Evolutionary conservation across 345 rosid species (phyloP), one percentile per base, ranked within the genome.

Genomic region (Aurinia saxatilis): DNA sequence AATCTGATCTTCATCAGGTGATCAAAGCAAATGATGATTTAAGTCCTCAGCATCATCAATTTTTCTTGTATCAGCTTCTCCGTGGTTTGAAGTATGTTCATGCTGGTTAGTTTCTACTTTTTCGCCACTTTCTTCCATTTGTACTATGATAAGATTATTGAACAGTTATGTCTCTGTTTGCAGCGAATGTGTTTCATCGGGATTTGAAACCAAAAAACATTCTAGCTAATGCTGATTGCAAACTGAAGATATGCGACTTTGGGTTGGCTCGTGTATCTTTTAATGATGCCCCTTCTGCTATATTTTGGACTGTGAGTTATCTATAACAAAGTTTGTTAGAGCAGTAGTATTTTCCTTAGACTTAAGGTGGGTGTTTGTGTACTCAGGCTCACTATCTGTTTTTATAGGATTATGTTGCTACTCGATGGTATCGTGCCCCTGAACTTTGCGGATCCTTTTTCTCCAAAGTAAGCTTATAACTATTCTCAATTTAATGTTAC

Each of bases 381-480:
- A 13, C n/a, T 44, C 41, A 60, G 8, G 8, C 27, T 35, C 13
- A 12, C 58, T 42, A 55, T 60, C 50, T 23, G 3, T 60, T 67
- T 50, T 11, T 50, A 37, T 55, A 92, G 98, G 97, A 92, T 68
- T 92, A 92, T 83, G 98, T 92, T 8, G 98, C 98, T 23, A 92
- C 98, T 51, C 82, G 98, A 58, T 91, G 96, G 98, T 91, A 91
- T 65, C 88, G 96, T 50, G 98, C 98, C 64, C 98, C 96, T 49
- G 98, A 92, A 74, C 89, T 92, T 29, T 92, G 98, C 62, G 98
- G 96, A 56, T 91, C 98, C 1, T 91, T 91, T 73, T 91, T 91
- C 80, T 91, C 98, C 36, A 70, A 65, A 71, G 70, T 71, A 57
- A 71, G 60, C 47, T 25, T 30, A 18, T 12, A 36, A 7, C 11